Conservation (phyloP, 352 stramenopile species). For the Stramenopiles sp. region DNA sequence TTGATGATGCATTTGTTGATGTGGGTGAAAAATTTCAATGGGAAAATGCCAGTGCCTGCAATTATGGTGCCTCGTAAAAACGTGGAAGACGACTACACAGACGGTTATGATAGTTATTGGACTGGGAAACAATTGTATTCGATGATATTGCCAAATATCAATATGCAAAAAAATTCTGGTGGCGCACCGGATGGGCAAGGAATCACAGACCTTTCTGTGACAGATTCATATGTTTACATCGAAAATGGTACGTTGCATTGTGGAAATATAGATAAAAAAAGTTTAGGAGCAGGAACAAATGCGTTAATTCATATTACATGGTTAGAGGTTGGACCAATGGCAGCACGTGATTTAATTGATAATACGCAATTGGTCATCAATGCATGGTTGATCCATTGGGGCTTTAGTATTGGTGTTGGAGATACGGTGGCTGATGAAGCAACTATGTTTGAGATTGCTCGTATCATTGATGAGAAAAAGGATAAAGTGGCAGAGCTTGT, state of each 20-base stretch:
- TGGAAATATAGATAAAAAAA: slow-evolving; percentile 98
- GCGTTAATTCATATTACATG: slow-evolving; percentile 91
- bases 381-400: slow-evolving; percentile 89
- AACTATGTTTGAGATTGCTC: slow-evolving; percentile 92
- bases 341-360: slow-evolving; percentile 50
- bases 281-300: slow-evolving; percentile 83
- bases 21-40: slow-evolving; percentile 89
- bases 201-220: slow-evolving; percentile 52
- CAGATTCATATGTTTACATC: slow-evolving; percentile 90
- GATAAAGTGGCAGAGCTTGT: slow-evolving; percentile 76
- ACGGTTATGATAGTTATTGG: slow-evolving; percentile 67
- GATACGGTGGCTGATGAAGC: slow-evolving; percentile 93
- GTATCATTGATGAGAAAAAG: slow-evolving; percentile 96
- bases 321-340: slow-evolving; percentile 45
- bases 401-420: slow-evolving; percentile 93
- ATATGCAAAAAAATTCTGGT: slow-evolving; percentile 81
- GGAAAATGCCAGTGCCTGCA: slow-evolving; percentile 80
- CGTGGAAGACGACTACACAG: slow-evolving; percentile 34
- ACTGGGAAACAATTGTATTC: slow-evolving; percentile 97
- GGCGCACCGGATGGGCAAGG: slow-evolving; percentile 73
- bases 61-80: slow-evolving; percentile 79
- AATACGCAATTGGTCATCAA: slow-evolving; percentile 94
- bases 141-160: slow-evolving; percentile 85
- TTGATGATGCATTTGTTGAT: slow-evolving; percentile 94
- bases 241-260: slow-evolving; percentile 84